Conservation (phyloP, 306 rosid species). For the Cucurbita argyrosperma region DNA sequence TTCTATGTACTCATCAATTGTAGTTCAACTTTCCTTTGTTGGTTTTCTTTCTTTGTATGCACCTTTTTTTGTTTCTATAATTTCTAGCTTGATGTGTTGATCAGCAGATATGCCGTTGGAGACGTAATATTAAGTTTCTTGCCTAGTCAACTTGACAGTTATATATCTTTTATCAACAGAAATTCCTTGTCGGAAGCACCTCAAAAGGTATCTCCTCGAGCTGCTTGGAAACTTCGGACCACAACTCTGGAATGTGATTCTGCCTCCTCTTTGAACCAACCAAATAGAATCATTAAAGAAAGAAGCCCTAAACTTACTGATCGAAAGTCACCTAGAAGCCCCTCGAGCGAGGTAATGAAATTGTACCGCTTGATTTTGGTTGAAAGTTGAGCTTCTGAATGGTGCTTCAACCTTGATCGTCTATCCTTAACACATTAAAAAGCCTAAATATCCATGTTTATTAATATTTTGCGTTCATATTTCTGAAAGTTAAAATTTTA, state of each 20-base stretch:
- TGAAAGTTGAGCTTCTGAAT: constrained; percentile 4
- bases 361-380: background rate
- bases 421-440: background rate
- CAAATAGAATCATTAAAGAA: constrained; percentile 38
- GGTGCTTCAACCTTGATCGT: background rate
- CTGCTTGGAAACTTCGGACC: constrained; percentile 53
- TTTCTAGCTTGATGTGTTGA: background rate
- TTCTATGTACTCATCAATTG: background rate
- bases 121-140: background rate
- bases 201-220: constrained; percentile 59
- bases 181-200: constrained; percentile 61
- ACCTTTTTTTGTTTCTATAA: background rate
- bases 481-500: background rate
- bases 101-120: background rate
- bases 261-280: constrained; percentile 35
- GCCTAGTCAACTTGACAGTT: background rate
- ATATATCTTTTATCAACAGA: constrained; percentile 23
- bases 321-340: constrained; percentile 77
- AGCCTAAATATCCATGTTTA: background rate
- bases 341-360: constrained; percentile 55
- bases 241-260: constrained; percentile 36
- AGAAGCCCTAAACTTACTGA: constrained; percentile 71
- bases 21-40: background rate
- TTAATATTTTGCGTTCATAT: background rate
- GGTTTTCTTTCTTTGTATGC: background rate